phyloP scores from a whole-genome alignment of 805 yeast species.

The Suhomyces vadensis region DNA sequence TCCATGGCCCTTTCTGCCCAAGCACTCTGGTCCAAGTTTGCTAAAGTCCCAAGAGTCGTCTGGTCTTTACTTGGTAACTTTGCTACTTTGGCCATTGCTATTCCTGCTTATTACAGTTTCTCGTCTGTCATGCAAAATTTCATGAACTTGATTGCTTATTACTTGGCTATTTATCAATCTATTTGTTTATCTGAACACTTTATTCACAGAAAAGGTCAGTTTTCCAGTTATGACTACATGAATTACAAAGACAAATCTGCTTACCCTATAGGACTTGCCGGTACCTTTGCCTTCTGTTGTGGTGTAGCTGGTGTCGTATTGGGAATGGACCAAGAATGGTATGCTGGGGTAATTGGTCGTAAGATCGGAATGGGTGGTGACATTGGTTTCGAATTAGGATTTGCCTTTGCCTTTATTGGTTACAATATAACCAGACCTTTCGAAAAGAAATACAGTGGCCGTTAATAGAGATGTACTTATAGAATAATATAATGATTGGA shows the following conservation, averaged over 20 bases:
- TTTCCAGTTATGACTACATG: conserved; percentile 59
- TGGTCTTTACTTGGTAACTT: conserved; percentile 82
- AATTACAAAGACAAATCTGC: conserved; percentile 57
- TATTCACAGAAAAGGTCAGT: conserved; percentile 66
- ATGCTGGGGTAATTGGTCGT: conserved; percentile 65
- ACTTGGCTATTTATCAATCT: conserved; percentile 81
- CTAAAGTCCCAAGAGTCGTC: conserved; percentile 73
- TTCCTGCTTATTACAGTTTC: conserved; percentile 82
- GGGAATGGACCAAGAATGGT: conserved; percentile 90
- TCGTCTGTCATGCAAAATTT: conserved; percentile 74
- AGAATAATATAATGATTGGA: not conserved
- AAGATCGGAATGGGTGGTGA: conserved; percentile 80
- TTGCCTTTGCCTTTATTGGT: conserved; percentile 63
- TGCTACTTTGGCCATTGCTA: conserved; percentile 79
- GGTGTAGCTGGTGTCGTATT: conserved; percentile 85
- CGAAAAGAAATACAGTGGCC: conserved; percentile 65
- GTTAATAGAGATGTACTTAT: conserved; percentile 24
- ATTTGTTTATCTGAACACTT: conserved; percentile 81
- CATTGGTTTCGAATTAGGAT: conserved; percentile 79
- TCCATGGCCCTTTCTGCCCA: conserved; percentile 87
- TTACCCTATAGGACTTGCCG: conserved; percentile 79
- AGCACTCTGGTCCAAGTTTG: conserved; percentile 74
- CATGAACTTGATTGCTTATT: conserved; percentile 90
- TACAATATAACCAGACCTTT: conserved; percentile 60
- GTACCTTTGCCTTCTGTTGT: conserved; percentile 71